These are phyloP conservation scores for Dipteronia dyeriana DNA, from an alignment of 345 rosid genomes.

Conservation along the genomic window DNA sequence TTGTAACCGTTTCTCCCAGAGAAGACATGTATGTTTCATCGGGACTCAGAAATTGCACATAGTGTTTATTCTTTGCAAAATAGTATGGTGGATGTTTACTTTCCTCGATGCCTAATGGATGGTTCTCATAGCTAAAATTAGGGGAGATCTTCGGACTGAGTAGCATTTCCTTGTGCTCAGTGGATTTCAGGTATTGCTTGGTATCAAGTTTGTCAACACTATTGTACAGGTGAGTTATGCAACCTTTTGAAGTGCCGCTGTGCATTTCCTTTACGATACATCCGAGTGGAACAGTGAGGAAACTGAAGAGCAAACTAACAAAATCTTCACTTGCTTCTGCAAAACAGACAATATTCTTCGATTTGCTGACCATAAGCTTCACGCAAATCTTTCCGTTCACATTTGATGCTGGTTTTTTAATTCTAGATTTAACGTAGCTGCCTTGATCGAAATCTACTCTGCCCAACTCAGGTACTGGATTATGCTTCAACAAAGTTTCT, in stretches of 20 bases:
- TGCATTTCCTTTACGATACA: constrained; percentile 18
- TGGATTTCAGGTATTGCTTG: constrained; percentile 15
- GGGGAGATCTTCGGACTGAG: constrained; percentile 22
- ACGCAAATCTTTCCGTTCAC: constrained; percentile 9
- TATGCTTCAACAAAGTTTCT: constrained; percentile 17
- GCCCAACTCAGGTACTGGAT: neutral
- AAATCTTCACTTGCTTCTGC: constrained; percentile 31
- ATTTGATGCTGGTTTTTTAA: neutral
- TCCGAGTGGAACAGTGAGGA: constrained; percentile 38
- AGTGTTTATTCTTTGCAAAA: neutral
- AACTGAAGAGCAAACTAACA: constrained; percentile 32
- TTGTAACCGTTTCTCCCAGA: rapidly evolving
- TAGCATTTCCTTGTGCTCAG: constrained; percentile 9
- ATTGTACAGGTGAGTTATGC: constrained; percentile 19
- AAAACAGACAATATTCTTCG: constrained; percentile 21
- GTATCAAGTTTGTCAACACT: constrained; percentile 17
- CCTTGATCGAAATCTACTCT: neutral
- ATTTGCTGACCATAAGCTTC: constrained; percentile 28
- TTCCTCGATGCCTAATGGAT: constrained; percentile 10
- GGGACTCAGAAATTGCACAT: neutral
- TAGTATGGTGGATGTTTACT: neutral
- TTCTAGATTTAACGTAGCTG: neutral
- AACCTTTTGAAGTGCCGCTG: neutral
- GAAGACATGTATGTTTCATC: neutral
- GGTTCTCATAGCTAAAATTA: constrained; percentile 11